These are phyloP conservation scores for Luzula sylvatica DNA, from an alignment of 176 grass and related monocot genomes.

Conservation along the genomic window DNA sequence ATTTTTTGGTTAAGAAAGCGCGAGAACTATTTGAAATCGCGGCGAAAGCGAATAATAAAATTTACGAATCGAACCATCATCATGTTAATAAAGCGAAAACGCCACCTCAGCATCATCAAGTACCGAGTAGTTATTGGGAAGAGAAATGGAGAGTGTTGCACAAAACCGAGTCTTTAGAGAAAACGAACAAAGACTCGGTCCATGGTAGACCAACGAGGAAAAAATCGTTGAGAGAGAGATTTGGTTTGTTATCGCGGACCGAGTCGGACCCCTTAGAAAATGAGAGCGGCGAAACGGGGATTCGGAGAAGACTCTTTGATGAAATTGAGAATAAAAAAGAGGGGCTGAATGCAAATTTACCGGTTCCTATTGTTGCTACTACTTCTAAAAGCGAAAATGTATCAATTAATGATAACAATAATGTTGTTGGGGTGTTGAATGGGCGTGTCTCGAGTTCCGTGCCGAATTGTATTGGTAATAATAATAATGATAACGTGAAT, in stretches of 20 bases:
- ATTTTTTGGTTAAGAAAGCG: slow-evolving; percentile 69
- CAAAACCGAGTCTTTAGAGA: slow-evolving; percentile 30
- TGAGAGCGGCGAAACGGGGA: slow-evolving; percentile 15
- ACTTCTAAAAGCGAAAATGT: slow-evolving; percentile 21
- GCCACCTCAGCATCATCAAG: slow-evolving; percentile 45
- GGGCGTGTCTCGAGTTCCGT: slow-evolving; percentile 10
- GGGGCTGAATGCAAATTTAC: slow-evolving; percentile 8
- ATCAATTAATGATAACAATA: not conserved
- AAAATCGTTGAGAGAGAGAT: slow-evolving; percentile 29
- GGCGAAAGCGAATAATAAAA: slow-evolving; percentile 41
- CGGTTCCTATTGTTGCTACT: not conserved
- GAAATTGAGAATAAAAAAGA: slow-evolving; percentile 6
- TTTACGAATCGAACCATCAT: not conserved
- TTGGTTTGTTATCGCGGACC: slow-evolving; percentile 48
- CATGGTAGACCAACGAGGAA: slow-evolving; percentile 35
- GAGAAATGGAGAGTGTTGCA: slow-evolving; percentile 83
- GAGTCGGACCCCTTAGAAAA: slow-evolving; percentile 44
- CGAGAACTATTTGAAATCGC: slow-evolving; percentile 53
- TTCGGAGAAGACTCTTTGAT: slow-evolving; percentile 49
- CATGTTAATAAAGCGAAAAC: slow-evolving; percentile 19
- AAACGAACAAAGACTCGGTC: slow-evolving; percentile 27
- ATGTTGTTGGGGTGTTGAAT: too few relatives aligned
- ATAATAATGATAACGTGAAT: slow-evolving; percentile 32
- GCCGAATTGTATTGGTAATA: slow-evolving; percentile 29
- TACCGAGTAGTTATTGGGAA: slow-evolving; percentile 88